phyloP scores from a whole-genome alignment of 345 rosid species.

The Aquilaria yunnanensis region DNA sequence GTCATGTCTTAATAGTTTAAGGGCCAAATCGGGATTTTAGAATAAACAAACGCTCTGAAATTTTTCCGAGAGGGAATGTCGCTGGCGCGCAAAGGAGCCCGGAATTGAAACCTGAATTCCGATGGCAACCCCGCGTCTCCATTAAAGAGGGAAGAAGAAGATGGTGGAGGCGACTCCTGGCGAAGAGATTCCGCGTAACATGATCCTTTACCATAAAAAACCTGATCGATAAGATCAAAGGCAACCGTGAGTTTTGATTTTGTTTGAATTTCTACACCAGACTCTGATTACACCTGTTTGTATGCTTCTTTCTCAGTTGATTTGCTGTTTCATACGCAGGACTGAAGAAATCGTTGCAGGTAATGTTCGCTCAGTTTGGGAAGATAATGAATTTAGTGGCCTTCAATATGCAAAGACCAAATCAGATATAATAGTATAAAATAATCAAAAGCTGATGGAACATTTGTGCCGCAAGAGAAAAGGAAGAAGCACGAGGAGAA shows the following conservation, averaged over 20 bases:
- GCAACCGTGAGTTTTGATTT: slow-evolving; percentile 38
- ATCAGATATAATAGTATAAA: slow-evolving; percentile 50
- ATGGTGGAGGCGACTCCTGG: slow-evolving; percentile 42
- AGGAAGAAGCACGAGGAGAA: slow-evolving; percentile 81
- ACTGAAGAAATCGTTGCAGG: slow-evolving; percentile 77
- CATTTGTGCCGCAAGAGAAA: slow-evolving; percentile 87
- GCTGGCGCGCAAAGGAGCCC: too few species aligned
- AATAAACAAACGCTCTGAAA: too few species aligned
- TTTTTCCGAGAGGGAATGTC: too few species aligned
- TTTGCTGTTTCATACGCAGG: slow-evolving; percentile 27
- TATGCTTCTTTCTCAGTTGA: background rate
- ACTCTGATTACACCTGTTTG: background rate
- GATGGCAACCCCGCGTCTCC: too few species aligned
- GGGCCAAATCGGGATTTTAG: too few species aligned
- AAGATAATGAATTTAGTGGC: slow-evolving; percentile 79
- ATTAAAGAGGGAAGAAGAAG: slow-evolving; percentile 16
- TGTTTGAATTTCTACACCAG: background rate
- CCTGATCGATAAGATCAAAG: slow-evolving; percentile 84
- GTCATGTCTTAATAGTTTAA: too few species aligned
- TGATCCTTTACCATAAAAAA: slow-evolving; percentile 80
- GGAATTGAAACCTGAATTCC: too few species aligned
- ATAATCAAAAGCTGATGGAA: slow-evolving; percentile 78
- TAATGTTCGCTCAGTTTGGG: slow-evolving; percentile 82
- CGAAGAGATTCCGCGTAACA: slow-evolving; percentile 44
- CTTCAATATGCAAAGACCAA: slow-evolving; percentile 78